These are phyloP conservation scores for Leptographium lundbergii DNA, from an alignment of 2,329 filamentous ascomycete genomes.

Conservation along the genomic window DNA sequence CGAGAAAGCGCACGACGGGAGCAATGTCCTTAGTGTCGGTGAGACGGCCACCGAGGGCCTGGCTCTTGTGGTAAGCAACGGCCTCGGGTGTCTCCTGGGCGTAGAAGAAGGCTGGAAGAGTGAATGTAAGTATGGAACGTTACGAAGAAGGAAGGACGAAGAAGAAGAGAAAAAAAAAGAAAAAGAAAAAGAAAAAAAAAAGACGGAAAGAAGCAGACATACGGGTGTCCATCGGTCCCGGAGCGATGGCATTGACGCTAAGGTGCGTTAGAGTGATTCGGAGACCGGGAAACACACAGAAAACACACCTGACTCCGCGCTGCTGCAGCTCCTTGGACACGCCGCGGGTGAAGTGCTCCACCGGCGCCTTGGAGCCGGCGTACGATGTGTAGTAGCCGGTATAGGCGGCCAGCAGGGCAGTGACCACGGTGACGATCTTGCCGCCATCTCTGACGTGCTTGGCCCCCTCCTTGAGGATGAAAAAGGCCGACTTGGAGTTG, in stretches of 20 bases:
- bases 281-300: too few relatives aligned
- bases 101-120: conserved; percentile 28
- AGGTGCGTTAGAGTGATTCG: too few relatives aligned
- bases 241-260: conserved; percentile 23
- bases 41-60: conserved; percentile 26
- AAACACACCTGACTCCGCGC: conserved; percentile 13
- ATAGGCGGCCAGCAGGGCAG: conserved; percentile 31
- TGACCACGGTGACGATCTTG: conserved; percentile 33
- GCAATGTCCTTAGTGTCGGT: conserved; percentile 31
- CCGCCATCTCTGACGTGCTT: conserved; percentile 29
- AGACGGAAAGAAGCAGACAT: conserved; percentile 10
- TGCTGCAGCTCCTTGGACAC: conserved; percentile 21
- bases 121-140: not conserved
- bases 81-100: conserved; percentile 28
- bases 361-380: conserved; percentile 27
- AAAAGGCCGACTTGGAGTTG: conserved; percentile 33
- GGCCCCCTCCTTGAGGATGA: conserved; percentile 30
- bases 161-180: not conserved
- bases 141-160: not conserved
- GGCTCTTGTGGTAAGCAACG: conserved; percentile 30
- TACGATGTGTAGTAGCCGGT: conserved; percentile 32
- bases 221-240: conserved; percentile 28
- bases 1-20: conserved; percentile 30
- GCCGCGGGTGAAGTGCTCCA: conserved; percentile 26
- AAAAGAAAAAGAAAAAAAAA: not conserved